phyloP scores from a whole-genome alignment of 1,284 basidiomycete species.

The Trametes sp. region DNA sequence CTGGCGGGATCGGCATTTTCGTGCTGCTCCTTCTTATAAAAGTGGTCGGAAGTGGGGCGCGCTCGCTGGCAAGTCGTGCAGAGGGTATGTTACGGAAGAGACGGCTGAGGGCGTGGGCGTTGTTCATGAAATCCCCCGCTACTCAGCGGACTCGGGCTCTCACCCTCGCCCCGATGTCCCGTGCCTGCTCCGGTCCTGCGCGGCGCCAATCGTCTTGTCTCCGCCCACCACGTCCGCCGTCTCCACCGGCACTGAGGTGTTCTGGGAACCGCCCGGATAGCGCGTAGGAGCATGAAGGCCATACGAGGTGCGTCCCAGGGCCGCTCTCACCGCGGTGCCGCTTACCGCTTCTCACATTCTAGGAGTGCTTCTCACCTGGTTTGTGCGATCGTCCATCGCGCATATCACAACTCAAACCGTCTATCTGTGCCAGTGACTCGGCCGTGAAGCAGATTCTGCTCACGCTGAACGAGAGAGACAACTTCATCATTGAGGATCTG shows the following conservation, averaged over 20 bases:
- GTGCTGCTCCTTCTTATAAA: conserved; percentile 11
- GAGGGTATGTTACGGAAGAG: conserved; percentile 5
- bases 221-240: conserved; percentile 18
- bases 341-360: conserved; percentile 15
- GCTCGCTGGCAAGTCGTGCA: not conserved
- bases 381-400: conserved; percentile 32
- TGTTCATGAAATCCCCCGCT: conserved; percentile 25
- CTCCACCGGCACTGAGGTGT: not conserved
- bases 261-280: conserved; percentile 15
- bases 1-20: conserved; percentile 42
- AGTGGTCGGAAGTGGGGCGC: not conserved
- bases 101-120: conserved; percentile 24
- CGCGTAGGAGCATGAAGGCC: conserved; percentile 56
- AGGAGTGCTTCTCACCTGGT: conserved; percentile 84
- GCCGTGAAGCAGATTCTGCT: conserved; percentile 92
- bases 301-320: conserved; percentile 59
- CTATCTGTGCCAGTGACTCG: conserved; percentile 67
- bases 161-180: conserved; percentile 12
- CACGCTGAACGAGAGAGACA: conserved; percentile 79
- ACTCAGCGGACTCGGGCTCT: conserved; percentile 5
- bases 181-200: not conserved
- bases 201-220: conserved; percentile 21
- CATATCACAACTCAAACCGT: conserved; percentile 2
- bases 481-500: conserved; percentile 87
- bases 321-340: conserved; percentile 6